Evolutionary conservation across 2,329 filamentous ascomycete genomes (phyloP).

Genomic region (Botrytis squamosa): DNA sequence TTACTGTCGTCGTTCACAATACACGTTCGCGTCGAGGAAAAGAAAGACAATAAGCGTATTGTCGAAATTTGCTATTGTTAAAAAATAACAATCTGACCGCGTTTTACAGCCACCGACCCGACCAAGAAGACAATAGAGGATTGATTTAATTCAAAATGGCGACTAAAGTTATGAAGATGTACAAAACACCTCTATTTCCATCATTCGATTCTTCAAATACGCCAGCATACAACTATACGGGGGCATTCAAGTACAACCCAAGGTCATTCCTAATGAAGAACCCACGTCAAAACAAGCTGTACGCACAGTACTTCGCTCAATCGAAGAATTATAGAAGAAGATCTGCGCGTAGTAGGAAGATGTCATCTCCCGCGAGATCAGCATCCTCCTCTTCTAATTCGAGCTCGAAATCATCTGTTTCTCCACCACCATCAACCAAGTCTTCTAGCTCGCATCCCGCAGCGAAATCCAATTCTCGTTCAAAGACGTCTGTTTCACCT

Average conservation of each 20-base stretch:
- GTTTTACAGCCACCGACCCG: neutral
- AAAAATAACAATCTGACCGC: neutral
- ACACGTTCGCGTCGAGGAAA: neutral
- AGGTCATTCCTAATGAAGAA: slow-evolving; percentile 6
- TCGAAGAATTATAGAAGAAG: neutral
- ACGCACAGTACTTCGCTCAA: slow-evolving; percentile 6
- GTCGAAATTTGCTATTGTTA: neutral
- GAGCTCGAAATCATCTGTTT: slow-evolving; percentile 7
- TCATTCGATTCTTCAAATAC: neutral
- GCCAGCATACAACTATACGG: neutral
- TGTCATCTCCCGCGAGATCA: slow-evolving; percentile 11
- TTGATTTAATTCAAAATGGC: slow-evolving; percentile 1
- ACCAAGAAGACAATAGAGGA: neutral
- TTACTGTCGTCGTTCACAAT: neutral
- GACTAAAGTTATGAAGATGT: slow-evolving; percentile 15
- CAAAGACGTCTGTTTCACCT: neutral
- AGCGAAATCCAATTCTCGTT: neutral
- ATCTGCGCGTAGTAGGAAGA: neutral
- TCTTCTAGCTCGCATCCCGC: neutral
- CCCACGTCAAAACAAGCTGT: neutral
- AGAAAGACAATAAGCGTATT: neutral
- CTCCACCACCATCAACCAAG: neutral
- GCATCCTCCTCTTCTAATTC: slow-evolving; percentile 6
- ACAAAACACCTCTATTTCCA: neutral
- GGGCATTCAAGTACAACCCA: slow-evolving; percentile 10